Evolutionary conservation across 129 eudicot genomes (phyloP).

Genomic region (Sambucus nigra): DNA sequence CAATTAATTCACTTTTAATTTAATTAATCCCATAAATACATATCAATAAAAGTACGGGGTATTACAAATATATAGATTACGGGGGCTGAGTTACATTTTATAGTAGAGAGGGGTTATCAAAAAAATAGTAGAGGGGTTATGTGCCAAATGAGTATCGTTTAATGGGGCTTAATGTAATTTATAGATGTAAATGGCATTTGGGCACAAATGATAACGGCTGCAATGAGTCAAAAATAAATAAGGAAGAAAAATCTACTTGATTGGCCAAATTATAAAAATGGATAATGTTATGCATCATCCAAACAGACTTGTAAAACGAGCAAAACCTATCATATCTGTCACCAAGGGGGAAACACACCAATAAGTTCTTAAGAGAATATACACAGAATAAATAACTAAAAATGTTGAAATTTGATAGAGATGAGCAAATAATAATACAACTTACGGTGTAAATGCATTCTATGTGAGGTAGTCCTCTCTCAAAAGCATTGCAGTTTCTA

Average conservation of each 20-base stretch:
- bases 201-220: background rate
- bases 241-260: conserved; percentile 43
- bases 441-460: conserved; percentile 98
- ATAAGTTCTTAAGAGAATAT: background rate
- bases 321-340: conserved; percentile 19
- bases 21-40: too few relatives aligned
- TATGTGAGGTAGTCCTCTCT: conserved; percentile 99
- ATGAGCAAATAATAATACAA: background rate
- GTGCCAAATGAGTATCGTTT: too few relatives aligned
- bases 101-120: too few relatives aligned
- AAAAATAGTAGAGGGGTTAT: too few relatives aligned
- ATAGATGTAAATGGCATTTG: background rate
- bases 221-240: background rate
- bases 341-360: background rate
- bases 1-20: too few relatives aligned
- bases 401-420: too few relatives aligned
- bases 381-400: background rate
- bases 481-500: conserved; percentile 97
- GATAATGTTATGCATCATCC: conserved; percentile 81
- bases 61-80: too few relatives aligned
- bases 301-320: conserved; percentile 20
- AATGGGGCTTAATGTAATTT: too few relatives aligned
- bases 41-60: too few relatives aligned
- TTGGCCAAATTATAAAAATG: conserved; percentile 96
- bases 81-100: too few relatives aligned